Evolutionary conservation across 768 basidiomycete genomes (phyloP).

Genomic region (Podaxis sp.): DNA sequence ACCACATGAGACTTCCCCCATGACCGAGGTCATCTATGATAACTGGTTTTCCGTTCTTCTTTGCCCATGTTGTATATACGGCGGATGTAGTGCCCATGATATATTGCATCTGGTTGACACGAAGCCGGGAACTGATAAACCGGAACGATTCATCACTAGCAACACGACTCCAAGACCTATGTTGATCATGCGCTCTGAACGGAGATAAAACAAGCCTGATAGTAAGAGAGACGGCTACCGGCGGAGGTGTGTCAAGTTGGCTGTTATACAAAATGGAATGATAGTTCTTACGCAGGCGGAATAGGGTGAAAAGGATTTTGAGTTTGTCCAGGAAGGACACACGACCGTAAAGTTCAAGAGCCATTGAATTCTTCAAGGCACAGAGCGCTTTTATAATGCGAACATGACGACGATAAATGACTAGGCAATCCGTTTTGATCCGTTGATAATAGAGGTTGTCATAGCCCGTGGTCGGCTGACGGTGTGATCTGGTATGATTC

Average conservation of each 20-base stretch:
- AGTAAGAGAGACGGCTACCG: constrained; percentile 1
- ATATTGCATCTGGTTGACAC: constrained; percentile 24
- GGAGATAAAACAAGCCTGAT: constrained; percentile 1
- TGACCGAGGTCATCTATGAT: constrained; percentile 28
- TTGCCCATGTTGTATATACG: constrained; percentile 24
- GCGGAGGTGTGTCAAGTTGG: neutral
- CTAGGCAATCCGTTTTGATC: neutral
- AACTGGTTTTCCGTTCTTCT: constrained; percentile 18
- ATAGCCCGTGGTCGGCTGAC: no score
- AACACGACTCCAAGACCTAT: constrained; percentile 14
- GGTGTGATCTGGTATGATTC: no score
- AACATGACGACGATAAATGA: no score
- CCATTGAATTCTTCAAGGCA: neutral
- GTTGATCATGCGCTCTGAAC: constrained; percentile 5
- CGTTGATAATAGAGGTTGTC: neutral
- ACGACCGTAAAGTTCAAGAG: neutral
- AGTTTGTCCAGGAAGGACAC: neutral
- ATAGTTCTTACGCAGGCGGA: neutral
- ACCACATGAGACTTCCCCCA: constrained; percentile 30
- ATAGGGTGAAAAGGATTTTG: neutral
- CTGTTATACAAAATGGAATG: neutral
- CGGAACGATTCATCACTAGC: constrained; percentile 10
- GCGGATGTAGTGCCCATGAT: constrained; percentile 21
- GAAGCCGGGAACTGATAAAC: constrained; percentile 12
- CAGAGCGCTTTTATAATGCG: no score